Conservation (phyloP, 495 filamentous ascomycete species). For the Beverwykella pulmonaria region DNA sequence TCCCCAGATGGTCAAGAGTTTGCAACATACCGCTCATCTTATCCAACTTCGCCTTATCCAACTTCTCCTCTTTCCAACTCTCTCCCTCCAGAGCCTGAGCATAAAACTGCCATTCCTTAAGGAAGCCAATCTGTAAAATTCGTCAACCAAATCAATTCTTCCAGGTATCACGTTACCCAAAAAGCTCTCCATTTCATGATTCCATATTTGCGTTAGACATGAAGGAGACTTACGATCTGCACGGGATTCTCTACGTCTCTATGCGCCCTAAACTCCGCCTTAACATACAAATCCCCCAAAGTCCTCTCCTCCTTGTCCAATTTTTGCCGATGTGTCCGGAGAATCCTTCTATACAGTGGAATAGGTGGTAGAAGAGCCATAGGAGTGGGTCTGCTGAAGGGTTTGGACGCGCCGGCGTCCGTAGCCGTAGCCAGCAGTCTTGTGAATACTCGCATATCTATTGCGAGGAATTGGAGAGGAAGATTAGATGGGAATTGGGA, state of each 20-base stretch:
- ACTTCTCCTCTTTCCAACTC: conserved; percentile 72
- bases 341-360: conserved; percentile 81
- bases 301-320: conserved; percentile 74
- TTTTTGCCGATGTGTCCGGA: conserved; percentile 81
- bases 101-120: conserved; percentile 95
- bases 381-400: conserved; percentile 57
- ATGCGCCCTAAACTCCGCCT: conserved; percentile 86
- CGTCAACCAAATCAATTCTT: neutral
- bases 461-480: neutral
- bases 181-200: no score
- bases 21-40: conserved; percentile 87
- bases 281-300: conserved; percentile 88
- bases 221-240: conserved; percentile 83
- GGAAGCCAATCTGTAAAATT: conserved; percentile 77
- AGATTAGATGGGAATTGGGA: neutral
- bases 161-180: neutral
- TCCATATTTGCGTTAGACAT: no score
- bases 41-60: conserved; percentile 77
- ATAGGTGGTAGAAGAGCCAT: conserved; percentile 88
- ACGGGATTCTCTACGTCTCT: conserved; percentile 82
- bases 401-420: conserved; percentile 46
- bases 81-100: conserved; percentile 88
- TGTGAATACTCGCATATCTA: conserved; percentile 23
- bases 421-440: conserved; percentile 29
- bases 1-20: neutral